phyloP scores from a whole-genome alignment of 2,329 filamentous ascomycete species.

The Claviceps sorghi region DNA sequence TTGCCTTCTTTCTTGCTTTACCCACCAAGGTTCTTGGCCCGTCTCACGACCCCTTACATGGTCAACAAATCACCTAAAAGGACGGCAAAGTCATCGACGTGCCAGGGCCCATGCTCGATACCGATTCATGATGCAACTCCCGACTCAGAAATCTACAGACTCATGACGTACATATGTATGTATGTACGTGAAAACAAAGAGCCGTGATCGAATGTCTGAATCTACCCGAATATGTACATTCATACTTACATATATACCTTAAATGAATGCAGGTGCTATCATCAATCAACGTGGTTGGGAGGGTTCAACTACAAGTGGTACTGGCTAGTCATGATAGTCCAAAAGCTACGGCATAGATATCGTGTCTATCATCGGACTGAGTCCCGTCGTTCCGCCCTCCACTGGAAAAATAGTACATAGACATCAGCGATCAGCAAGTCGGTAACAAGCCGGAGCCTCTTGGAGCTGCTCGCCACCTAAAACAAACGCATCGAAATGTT shows the following conservation, averaged over 20 bases:
- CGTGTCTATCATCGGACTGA: no score
- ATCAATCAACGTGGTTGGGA: background rate
- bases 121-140: conserved; percentile 1
- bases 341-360: background rate
- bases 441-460: background rate
- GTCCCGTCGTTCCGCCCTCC: no score
- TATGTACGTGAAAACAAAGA: no score
- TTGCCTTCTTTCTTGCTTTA: background rate
- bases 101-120: background rate
- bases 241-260: no score
- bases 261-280: background rate
- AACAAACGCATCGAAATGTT: background rate
- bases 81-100: background rate
- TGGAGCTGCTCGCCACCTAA: background rate
- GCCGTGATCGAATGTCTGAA: background rate
- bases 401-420: no score
- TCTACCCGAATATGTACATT: no score
- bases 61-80: background rate
- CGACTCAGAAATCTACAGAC: background rate
- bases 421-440: background rate
- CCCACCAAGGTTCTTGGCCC: background rate
- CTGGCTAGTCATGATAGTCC: background rate
- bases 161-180: conserved; percentile 1
- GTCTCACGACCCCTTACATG: background rate
- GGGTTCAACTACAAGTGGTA: background rate